Percentiles rank a stretch among this genome's conserved stretches.
Evolutionary conservation across 495 filamentous ascomycete genomes (phyloP).

Genomic region (Neurospora pannonica): DNA sequence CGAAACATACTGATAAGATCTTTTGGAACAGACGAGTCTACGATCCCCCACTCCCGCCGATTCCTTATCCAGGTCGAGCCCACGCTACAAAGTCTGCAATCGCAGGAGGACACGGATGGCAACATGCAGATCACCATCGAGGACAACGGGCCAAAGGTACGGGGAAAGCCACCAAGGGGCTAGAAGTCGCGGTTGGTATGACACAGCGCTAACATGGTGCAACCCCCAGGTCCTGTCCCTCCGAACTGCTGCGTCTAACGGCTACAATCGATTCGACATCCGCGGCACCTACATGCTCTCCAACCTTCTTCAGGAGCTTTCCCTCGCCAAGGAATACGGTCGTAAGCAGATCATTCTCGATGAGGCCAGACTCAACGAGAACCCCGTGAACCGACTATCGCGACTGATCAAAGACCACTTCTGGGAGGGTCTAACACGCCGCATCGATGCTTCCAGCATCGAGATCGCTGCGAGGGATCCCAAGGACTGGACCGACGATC

Average conservation of each 20-base stretch:
- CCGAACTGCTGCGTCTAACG: slow-evolving; percentile 76
- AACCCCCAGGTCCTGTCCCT: slow-evolving; percentile 50
- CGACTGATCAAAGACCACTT: slow-evolving; percentile 81
- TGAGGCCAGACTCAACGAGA: slow-evolving; percentile 79
- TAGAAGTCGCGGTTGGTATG: not conserved
- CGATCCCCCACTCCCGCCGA: slow-evolving; percentile 45
- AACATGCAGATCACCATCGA: slow-evolving; percentile 97
- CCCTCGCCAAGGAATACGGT: slow-evolving; percentile 77
- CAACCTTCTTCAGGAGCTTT: slow-evolving; percentile 88
- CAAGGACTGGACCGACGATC: slow-evolving; percentile 85
- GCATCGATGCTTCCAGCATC: slow-evolving; percentile 83
- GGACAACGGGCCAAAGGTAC: slow-evolving; percentile 85
- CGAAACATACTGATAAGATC: not conserved
- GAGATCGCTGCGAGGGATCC: slow-evolving; percentile 74
- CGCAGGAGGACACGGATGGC: slow-evolving; percentile 78
- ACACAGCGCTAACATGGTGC: slow-evolving; percentile 27
- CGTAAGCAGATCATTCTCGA: slow-evolving; percentile 79
- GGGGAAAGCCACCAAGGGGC: slow-evolving; percentile 1
- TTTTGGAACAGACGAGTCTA: slow-evolving; percentile 34
- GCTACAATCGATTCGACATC: slow-evolving; percentile 74
- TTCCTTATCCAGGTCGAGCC: slow-evolving; percentile 71
- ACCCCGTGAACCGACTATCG: slow-evolving; percentile 76
- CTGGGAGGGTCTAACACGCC: slow-evolving; percentile 79
- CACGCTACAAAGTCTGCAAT: slow-evolving; percentile 60
- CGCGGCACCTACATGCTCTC: slow-evolving; percentile 94